Evolutionary conservation across 176 grass and related monocot genomes (phyloP).

Genomic region (Sorghum bicolor): DNA sequence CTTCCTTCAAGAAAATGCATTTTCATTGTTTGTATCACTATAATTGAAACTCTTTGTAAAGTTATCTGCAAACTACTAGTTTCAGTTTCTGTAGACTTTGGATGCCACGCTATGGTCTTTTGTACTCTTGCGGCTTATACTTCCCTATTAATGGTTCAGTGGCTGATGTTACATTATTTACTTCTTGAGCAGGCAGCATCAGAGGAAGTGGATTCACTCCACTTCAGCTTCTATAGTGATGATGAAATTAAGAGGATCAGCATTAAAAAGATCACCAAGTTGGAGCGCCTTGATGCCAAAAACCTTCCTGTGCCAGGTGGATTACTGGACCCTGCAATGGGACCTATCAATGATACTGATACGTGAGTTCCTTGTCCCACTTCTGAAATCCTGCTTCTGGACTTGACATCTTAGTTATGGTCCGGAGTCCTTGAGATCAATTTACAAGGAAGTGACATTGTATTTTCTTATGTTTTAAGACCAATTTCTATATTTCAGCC

Average conservation of each 20-base stretch:
- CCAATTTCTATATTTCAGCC: background rate
- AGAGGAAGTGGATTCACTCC: constrained; percentile 64
- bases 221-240: constrained; percentile 68
- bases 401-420: background rate
- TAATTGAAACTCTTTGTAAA: background rate
- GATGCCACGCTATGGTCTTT: background rate
- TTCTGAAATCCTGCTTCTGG: background rate
- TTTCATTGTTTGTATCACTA: background rate
- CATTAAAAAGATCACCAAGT: constrained; percentile 67
- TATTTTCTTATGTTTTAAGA: background rate
- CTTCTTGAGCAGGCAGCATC: constrained; percentile 55
- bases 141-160: background rate
- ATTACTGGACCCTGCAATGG: constrained; percentile 82
- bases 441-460: background rate
- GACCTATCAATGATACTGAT: constrained; percentile 60
- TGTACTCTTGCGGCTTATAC: background rate
- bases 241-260: constrained; percentile 66
- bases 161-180: background rate
- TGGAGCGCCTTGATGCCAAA: constrained; percentile 65
- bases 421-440: background rate
- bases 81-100: background rate
- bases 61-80: background rate
- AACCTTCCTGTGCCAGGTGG: constrained; percentile 60
- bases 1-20: background rate
- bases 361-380: constrained; percentile 46